Conservation (phyloP, 164 flowering plant genomes). For the Magnolia kwangsiensis region DNA sequence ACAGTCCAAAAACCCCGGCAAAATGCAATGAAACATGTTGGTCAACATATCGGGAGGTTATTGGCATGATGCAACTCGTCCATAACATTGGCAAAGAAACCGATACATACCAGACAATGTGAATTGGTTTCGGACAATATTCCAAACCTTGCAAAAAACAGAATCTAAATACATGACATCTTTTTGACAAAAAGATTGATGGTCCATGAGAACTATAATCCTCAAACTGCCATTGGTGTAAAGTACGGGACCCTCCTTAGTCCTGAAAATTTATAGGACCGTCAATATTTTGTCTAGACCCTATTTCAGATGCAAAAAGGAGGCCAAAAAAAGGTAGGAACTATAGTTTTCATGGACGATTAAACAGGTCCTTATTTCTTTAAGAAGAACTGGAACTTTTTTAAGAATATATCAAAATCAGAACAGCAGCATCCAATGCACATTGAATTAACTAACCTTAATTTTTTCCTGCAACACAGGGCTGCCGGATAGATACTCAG, state of each 20-base stretch:
- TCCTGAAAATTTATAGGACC: too few species aligned
- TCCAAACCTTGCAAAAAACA: neutral
- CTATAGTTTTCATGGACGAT: neutral
- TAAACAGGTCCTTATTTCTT: neutral
- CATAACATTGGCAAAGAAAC: neutral
- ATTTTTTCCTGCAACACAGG: slow-evolving; percentile 77
- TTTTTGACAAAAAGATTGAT: neutral
- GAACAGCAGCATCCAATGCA: neutral
- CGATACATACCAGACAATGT: neutral
- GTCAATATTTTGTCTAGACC: neutral
- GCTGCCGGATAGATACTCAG: slow-evolving; percentile 82
- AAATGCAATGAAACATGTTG: neutral
- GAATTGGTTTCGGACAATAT: neutral
- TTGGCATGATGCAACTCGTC: neutral
- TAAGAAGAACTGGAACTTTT: neutral
- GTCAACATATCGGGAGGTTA: neutral
- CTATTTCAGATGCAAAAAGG: neutral
- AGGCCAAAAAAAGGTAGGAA: neutral
- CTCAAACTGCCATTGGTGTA: neutral
- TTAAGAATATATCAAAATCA: neutral
- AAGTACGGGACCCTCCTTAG: neutral
- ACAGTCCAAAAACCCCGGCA: neutral
- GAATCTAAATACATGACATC: neutral
- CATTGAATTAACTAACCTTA: slow-evolving; percentile 41
- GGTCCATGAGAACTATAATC: neutral